phyloP scores from a whole-genome alignment of 164 flowering plant species.

The Tetrastigma voinierianum region DNA sequence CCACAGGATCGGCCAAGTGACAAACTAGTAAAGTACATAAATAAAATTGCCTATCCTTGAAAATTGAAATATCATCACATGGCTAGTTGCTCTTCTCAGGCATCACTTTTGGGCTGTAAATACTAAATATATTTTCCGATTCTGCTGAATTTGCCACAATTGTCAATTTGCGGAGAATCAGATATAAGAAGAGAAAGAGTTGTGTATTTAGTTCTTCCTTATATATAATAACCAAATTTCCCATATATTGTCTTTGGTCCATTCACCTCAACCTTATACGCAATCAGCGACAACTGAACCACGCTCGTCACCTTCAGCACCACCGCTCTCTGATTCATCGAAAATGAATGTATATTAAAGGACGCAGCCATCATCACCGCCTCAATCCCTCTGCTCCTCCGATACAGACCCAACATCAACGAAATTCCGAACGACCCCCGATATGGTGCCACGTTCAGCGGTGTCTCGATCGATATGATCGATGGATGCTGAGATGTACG shows the following conservation, averaged over 20 bases:
- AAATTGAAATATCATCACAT: neutral
- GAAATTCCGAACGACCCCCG: constrained; percentile 37
- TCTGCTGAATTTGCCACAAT: neutral
- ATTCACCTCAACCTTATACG: constrained; percentile 35
- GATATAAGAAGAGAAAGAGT: neutral
- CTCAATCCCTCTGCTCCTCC: constrained; percentile 15
- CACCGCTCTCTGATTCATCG: constrained; percentile 76
- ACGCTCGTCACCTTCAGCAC: constrained; percentile 28
- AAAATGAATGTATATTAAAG: constrained; percentile 71
- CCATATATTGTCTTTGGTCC: too few species aligned
- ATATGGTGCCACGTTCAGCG: constrained; percentile 23
- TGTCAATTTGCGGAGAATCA: neutral
- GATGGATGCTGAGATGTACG: constrained; percentile 43
- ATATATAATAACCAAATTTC: neutral
- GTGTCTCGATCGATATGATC: constrained; percentile 31
- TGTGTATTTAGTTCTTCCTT: neutral
- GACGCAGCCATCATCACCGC: constrained; percentile 70
- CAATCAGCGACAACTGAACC: constrained; percentile 23
- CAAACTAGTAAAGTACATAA: neutral
- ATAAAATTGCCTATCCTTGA: neutral
- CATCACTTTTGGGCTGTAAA: neutral
- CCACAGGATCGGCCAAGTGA: neutral
- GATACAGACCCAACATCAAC: constrained; percentile 23
- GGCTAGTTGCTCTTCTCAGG: neutral
- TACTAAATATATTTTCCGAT: neutral